Percentiles rank a stretch among this genome's conserved stretches.
These are phyloP conservation scores for Dactylellina cionopaga DNA, from an alignment of 2,329 filamentous ascomycete genomes.

Conservation along the genomic window DNA sequence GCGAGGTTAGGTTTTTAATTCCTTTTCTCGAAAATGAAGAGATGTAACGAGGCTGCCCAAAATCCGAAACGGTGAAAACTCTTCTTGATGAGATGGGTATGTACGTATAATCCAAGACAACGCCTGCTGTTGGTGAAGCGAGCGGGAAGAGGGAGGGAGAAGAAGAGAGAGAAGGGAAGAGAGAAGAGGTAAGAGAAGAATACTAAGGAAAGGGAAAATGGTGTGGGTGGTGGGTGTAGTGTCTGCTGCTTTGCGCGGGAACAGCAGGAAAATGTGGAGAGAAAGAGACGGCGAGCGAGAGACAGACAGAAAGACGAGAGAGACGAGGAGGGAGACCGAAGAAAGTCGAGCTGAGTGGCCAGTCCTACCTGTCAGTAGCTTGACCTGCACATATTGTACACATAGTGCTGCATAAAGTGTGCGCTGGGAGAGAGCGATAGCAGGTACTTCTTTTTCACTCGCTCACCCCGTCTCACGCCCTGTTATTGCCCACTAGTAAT, in stretches of 20 bases:
- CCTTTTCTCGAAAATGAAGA: conserved; percentile 33
- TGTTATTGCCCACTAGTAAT: conserved; percentile 23
- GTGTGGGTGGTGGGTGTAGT: conserved; percentile 41
- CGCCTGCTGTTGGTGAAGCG: conserved; percentile 51
- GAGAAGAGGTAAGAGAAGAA: conserved; percentile 38
- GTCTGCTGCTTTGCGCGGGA: conserved; percentile 28
- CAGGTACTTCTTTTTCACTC: conserved; percentile 41
- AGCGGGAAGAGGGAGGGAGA: conserved; percentile 31
- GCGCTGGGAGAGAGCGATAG: conserved; percentile 38
- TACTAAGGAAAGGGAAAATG: conserved; percentile 25
- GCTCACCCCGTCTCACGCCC: conserved; percentile 35
- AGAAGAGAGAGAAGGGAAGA: conserved; percentile 27
- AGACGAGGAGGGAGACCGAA: conserved; percentile 15
- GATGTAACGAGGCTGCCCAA: conserved; percentile 44
- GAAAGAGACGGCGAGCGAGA: conserved; percentile 27
- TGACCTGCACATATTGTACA: conserved; percentile 50
- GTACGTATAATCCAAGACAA: conserved; percentile 50
- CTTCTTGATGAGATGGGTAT: conserved; percentile 34
- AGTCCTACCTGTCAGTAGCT: conserved; percentile 51
- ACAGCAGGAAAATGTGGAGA: conserved; percentile 45
- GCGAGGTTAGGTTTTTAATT: conserved; percentile 36
- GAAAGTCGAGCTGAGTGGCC: conserved; percentile 50
- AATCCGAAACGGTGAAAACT: conserved; percentile 45
- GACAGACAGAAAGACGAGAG: neutral
- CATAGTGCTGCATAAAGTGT: conserved; percentile 53